Conservation (phyloP, 2,329 filamentous ascomycete genomes). For the Eurotiales sp. region DNA sequence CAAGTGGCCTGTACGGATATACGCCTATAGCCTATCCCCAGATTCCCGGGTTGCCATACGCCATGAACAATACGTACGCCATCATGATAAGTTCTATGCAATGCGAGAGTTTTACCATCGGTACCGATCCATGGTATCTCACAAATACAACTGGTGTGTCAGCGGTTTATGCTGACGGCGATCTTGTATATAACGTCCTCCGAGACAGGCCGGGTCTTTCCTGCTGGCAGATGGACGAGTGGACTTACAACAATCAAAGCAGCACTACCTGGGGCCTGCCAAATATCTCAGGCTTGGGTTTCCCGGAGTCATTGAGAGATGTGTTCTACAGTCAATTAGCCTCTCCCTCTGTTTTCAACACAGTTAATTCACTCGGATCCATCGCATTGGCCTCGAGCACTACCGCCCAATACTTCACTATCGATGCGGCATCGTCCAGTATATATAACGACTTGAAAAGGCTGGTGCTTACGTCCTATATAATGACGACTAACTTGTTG, state of each 20-base stretch:
- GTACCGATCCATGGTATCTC: slow-evolving; percentile 2
- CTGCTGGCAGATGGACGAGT: neutral
- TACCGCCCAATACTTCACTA: neutral
- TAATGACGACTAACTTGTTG: neutral
- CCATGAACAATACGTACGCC: neutral
- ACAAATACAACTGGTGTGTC: neutral
- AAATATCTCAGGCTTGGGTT: neutral
- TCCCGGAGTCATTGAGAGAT: neutral
- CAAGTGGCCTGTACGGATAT: neutral
- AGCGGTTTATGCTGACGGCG: neutral
- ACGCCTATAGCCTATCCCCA: neutral
- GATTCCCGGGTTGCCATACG: neutral
- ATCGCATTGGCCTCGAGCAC: neutral
- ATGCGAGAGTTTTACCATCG: neutral
- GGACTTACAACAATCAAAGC: neutral
- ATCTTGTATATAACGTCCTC: neutral
- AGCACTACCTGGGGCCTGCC: neutral
- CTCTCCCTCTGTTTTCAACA: neutral
- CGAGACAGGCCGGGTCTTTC: neutral
- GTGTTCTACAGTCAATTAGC: neutral
- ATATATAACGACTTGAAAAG: neutral
- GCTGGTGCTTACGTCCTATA: neutral
- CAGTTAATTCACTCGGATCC: neutral
- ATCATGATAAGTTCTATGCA: neutral
- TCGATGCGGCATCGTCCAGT: neutral